These are phyloP conservation scores for Lichina pygmaea DNA, from an alignment of 495 filamentous ascomycete genomes.

Conservation along the genomic window DNA sequence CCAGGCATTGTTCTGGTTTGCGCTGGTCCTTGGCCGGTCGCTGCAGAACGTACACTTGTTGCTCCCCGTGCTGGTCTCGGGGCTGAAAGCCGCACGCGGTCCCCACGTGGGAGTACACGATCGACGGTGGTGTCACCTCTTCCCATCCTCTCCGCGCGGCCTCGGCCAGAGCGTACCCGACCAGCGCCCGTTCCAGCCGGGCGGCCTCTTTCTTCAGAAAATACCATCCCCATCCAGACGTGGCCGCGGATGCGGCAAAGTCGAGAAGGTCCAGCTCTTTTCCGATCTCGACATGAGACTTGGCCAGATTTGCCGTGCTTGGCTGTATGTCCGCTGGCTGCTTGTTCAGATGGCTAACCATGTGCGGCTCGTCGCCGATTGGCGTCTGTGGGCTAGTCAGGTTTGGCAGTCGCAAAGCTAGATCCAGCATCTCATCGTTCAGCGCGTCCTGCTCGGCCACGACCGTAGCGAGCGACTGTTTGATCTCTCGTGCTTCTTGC, in stretches of 20 bases:
- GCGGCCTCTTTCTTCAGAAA: slow-evolving; percentile 73
- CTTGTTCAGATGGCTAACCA: slow-evolving; percentile 50
- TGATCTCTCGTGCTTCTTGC: slow-evolving; percentile 40
- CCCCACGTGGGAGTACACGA: slow-evolving; percentile 81
- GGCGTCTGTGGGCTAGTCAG: slow-evolving; percentile 55
- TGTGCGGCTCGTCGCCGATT: slow-evolving; percentile 27
- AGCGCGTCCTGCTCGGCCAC: slow-evolving; percentile 29
- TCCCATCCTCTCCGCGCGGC: slow-evolving; percentile 46
- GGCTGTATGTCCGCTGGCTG: slow-evolving; percentile 15
- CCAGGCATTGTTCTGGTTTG: slow-evolving; percentile 43
- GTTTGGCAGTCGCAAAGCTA: slow-evolving; percentile 69
- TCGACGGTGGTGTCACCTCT: slow-evolving; percentile 54
- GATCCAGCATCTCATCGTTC: slow-evolving; percentile 36
- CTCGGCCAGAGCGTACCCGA: slow-evolving; percentile 55
- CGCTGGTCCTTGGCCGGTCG: slow-evolving; percentile 28
- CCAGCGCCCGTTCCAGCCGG: slow-evolving; percentile 70
- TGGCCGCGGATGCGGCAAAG: slow-evolving; percentile 48
- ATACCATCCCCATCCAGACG: slow-evolving; percentile 93
- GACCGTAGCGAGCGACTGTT: slow-evolving; percentile 31
- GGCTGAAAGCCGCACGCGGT: slow-evolving; percentile 82
- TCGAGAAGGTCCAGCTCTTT: slow-evolving; percentile 56
- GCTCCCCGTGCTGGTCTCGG: slow-evolving; percentile 68
- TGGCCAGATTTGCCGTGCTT: slow-evolving; percentile 23
- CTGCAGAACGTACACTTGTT: slow-evolving; percentile 60
- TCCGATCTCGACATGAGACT: slow-evolving; percentile 67